Percentiles rank a stretch among this genome's conserved stretches.
Conservation (phyloP, 306 rosid species). For the Luffa aegyptiaca region DNA sequence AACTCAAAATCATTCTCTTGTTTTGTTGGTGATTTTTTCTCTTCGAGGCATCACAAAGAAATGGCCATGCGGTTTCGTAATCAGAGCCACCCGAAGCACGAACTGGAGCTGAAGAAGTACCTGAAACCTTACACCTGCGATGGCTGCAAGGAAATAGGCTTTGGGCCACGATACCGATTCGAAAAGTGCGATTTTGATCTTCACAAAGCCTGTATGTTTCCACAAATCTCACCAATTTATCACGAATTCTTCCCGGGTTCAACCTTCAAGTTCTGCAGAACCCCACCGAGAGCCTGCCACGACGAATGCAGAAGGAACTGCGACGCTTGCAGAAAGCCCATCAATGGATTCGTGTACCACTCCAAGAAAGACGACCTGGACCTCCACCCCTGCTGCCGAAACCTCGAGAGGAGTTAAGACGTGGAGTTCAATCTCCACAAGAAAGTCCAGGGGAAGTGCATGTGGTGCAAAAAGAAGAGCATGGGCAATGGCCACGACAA, state of each 20-base stretch:
- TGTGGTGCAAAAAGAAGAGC: constrained; percentile 9
- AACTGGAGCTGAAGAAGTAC: neutral
- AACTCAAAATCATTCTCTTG: neutral
- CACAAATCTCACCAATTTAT: neutral
- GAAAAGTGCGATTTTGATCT: constrained; percentile 9
- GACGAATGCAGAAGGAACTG: neutral
- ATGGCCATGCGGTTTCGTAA: neutral
- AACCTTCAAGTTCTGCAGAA: neutral
- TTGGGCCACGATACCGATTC: constrained; percentile 14
- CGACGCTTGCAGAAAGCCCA: neutral
- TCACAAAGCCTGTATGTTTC: constrained; percentile 6
- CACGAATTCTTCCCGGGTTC: neutral
- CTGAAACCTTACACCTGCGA: constrained; percentile 12
- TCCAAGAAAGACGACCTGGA: neutral
- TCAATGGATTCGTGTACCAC: constrained; percentile 1
- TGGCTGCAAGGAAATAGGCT: constrained; percentile 13
- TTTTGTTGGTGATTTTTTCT: neutral
- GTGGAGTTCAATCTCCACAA: neutral
- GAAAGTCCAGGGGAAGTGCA: neutral
- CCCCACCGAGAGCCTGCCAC: neutral
- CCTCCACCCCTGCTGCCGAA: neutral
- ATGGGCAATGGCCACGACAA: neutral
- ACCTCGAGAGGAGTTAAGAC: neutral
- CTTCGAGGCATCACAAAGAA: neutral
- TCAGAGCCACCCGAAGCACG: neutral